Evolutionary conservation across 106 monocot genomes (phyloP), one percentile per base, ranked within the genome.

Genomic region (Triglochin maritima): DNA sequence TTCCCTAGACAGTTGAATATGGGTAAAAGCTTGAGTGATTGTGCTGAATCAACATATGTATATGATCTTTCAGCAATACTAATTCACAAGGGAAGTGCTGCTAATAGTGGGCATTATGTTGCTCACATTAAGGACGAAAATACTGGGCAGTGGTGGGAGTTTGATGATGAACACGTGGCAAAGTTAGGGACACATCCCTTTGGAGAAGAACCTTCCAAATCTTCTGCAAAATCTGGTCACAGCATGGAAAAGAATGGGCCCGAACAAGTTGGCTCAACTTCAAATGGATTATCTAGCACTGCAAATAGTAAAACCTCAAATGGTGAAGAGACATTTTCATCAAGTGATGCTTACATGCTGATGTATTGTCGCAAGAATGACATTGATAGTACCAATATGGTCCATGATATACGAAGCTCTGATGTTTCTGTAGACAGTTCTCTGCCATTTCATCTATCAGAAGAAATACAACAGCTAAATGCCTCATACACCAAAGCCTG

Each of bases 261-360:
- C 71, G 73, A 54, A 52, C 4, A 50, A 66, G 50, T 43, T 10
- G 41, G 42, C 4, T 44, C 62, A 67, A 41, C 63, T 67, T 75
- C 74, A 16, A 85, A 85, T 85, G 81, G 80, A 65, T 57, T 62
- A 13, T 70, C 76, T 66, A 47, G 42, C 56, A 57, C 48, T 47
- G 66, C 49, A 44, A 49, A 16, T 56, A 50, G 13, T 50, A 56
- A 61, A 48, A 7, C 50, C 41, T 50, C 54, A 56, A 48, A 2
- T 0, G 15, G 75, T 56, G 77, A 79, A 52, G 83, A 98, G 63
- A 82, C 82, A 52, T 98, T 86, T 76, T 91, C 84, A 46, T 86
- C 96, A 50, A 88, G 83, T 72, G 96, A 98, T 98, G 87, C 88
- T 47, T 98, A 98, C 65, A 98, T 98, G 96, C 80, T 98, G 61